A percentile compares a stretch with the other conserved stretches of the same genome.
phyloP scores from a whole-genome alignment of 352 stramenopile genomes.

The Phytophthora pisi region DNA sequence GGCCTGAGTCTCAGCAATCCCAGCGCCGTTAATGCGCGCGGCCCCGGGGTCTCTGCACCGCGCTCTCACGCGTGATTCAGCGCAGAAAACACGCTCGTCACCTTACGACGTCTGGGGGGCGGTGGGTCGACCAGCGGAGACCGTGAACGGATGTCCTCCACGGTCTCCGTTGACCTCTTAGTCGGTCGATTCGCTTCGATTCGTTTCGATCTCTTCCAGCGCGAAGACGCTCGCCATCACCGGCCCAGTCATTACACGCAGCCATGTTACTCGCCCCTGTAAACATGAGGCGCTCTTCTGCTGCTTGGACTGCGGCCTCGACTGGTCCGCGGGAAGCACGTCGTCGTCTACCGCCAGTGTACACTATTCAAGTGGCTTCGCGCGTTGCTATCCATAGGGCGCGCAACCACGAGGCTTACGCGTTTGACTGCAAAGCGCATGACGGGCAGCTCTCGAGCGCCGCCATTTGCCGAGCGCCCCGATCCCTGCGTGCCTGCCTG shows the following conservation, averaged over 20 bases:
- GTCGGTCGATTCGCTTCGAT: not conserved
- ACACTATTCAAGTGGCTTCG: constrained; percentile 28
- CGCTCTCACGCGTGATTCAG: too few species aligned
- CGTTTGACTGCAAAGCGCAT: not conserved
- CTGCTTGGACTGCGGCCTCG: constrained; percentile 15
- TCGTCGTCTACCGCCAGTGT: not conserved
- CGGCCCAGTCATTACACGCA: constrained; percentile 22
- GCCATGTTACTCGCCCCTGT: constrained; percentile 25
- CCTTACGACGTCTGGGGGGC: too few species aligned
- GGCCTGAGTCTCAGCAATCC: too few species aligned
- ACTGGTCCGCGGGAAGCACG: constrained; percentile 7
- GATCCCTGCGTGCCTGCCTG: not conserved
- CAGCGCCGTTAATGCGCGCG: not conserved
- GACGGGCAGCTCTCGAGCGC: constrained; percentile 2
- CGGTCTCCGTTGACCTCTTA: not conserved
- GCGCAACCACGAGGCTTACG: constrained; percentile 7
- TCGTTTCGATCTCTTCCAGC: too few species aligned
- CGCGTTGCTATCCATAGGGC: not conserved
- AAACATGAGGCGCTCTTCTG: constrained; percentile 27
- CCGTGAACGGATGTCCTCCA: not conserved
- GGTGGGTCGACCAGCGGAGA: not conserved
- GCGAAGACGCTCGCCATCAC: not conserved
- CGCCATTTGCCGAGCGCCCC: constrained; percentile 14
- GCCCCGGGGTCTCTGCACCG: too few species aligned
- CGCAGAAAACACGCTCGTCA: too few species aligned